These are phyloP conservation scores for Tuctoria greenei DNA, from an alignment of 176 grass and related monocot genomes.

Conservation along the genomic window DNA sequence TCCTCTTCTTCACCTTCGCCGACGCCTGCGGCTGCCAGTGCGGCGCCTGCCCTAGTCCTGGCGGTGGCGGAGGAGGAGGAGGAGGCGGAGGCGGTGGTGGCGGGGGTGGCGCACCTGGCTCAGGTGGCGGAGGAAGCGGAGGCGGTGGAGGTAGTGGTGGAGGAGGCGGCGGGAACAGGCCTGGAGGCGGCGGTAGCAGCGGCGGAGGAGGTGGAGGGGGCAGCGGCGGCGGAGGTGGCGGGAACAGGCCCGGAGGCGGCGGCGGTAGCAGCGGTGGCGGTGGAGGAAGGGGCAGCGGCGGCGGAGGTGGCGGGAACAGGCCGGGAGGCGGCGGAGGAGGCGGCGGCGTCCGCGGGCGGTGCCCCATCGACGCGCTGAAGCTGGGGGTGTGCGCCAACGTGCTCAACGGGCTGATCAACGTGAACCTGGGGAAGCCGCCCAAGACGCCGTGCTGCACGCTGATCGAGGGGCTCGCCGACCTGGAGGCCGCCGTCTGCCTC, in stretches of 20 bases:
- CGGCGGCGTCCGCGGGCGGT: no score
- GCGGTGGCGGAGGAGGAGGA: neutral
- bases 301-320: neutral
- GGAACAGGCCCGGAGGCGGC: neutral
- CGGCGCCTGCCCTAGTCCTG: constrained; percentile 40
- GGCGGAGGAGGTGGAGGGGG: neutral
- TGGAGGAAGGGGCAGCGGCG: neutral
- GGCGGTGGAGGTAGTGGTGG: neutral
- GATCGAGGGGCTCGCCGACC: constrained; percentile 70
- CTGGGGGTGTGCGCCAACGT: constrained; percentile 76
- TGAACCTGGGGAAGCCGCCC: constrained; percentile 60
- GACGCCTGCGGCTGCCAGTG: constrained; percentile 53
- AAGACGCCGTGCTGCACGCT: constrained; percentile 64
- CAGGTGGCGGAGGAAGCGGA: neutral
- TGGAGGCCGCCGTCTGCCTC: constrained; percentile 68
- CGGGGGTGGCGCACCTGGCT: neutral
- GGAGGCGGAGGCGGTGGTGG: neutral
- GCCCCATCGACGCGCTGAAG: constrained; percentile 72
- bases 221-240: neutral
- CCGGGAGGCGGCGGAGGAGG: neutral
- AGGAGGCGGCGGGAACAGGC: rapidly evolving
- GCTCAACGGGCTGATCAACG: constrained; percentile 67
- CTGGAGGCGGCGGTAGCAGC: rapidly evolving
- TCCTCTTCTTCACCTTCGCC: constrained; percentile 54
- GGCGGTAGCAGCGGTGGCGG: neutral